These are phyloP conservation scores for Phytophthora citrophthora DNA, from an alignment of 352 stramenopile species.

Conservation along the genomic window DNA sequence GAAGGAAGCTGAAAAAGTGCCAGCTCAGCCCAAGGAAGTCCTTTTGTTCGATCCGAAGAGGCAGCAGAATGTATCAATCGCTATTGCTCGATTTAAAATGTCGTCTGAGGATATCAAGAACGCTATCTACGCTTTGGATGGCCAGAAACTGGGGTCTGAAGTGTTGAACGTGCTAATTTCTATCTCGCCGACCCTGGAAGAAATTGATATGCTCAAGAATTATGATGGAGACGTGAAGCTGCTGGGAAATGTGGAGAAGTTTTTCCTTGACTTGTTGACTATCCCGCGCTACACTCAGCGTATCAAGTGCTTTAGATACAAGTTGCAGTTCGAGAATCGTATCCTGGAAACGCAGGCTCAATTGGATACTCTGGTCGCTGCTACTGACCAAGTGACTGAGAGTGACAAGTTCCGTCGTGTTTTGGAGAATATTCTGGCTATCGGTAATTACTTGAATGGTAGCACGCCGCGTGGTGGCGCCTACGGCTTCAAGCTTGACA, in stretches of 20 bases:
- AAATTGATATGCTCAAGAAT: slow-evolving; percentile 92
- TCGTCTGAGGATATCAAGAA: slow-evolving; percentile 86
- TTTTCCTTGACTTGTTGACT: slow-evolving; percentile 86
- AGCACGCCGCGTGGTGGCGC: slow-evolving; percentile 86
- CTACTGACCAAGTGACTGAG: slow-evolving; percentile 82
- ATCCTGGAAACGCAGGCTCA: slow-evolving; percentile 86
- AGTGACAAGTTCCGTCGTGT: slow-evolving; percentile 83
- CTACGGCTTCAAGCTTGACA: slow-evolving; percentile 93
- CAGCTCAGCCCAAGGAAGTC: slow-evolving; percentile 62
- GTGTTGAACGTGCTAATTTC: slow-evolving; percentile 89
- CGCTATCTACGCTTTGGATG: slow-evolving; percentile 85
- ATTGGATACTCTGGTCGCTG: slow-evolving; percentile 81
- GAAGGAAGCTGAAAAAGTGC: slow-evolving; percentile 58
- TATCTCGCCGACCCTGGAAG: slow-evolving; percentile 88
- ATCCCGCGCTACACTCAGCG: slow-evolving; percentile 89
- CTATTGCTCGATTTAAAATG: slow-evolving; percentile 96
- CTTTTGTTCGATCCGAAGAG: slow-evolving; percentile 96
- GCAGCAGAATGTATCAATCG: slow-evolving; percentile 98
- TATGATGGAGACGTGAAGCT: slow-evolving; percentile 89
- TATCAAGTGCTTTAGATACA: slow-evolving; percentile 90
- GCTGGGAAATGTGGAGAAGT: slow-evolving; percentile 89
- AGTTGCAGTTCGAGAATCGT: slow-evolving; percentile 86
- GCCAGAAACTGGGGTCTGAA: slow-evolving; percentile 75
- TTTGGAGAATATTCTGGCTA: slow-evolving; percentile 84
- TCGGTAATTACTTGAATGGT: slow-evolving; percentile 94